Conservation (phyloP, 805 yeast species). For the Schwanniomyces polymorphus region DNA sequence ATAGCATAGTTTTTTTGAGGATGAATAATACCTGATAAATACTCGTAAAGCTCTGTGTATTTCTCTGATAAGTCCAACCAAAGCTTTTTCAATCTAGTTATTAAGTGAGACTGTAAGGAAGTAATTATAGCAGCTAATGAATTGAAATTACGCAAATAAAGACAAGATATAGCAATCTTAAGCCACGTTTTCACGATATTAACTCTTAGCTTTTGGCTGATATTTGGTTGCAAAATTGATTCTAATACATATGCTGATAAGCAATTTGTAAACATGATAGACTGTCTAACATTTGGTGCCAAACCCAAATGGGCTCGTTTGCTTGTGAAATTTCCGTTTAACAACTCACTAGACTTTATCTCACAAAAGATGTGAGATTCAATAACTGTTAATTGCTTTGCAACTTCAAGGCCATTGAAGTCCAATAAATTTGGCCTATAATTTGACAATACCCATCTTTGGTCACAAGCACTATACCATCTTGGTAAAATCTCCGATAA, state of each 20-base stretch:
- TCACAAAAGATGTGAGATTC: conserved; percentile 67
- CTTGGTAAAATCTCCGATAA: conserved; percentile 38
- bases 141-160: conserved; percentile 73
- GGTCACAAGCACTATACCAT: conserved; percentile 54
- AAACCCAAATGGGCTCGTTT: conserved; percentile 56
- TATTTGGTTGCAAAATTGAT: conserved; percentile 56
- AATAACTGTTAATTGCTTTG: conserved; percentile 72
- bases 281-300: conserved; percentile 63
- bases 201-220: conserved; percentile 49
- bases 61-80: conserved; percentile 63
- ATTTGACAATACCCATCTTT: conserved; percentile 57
- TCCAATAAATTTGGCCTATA: conserved; percentile 54
- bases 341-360: conserved; percentile 63
- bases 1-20: conserved; percentile 73
- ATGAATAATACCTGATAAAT: conserved; percentile 65
- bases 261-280: conserved; percentile 68
- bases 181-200: conserved; percentile 68
- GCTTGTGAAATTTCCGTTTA: conserved; percentile 62
- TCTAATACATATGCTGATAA: conserved; percentile 74
- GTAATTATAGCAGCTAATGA: conserved; percentile 79
- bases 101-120: conserved; percentile 68
- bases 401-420: conserved; percentile 69
- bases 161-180: conserved; percentile 69
- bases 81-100: conserved; percentile 59
- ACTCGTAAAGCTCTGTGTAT: conserved; percentile 61